A percentile compares a stretch with the other conserved stretches of the same genome.
These are phyloP conservation scores for Linnemannia schmuckeri DNA, from an alignment of 192 early-diverging fungal species.

Conservation along the genomic window DNA sequence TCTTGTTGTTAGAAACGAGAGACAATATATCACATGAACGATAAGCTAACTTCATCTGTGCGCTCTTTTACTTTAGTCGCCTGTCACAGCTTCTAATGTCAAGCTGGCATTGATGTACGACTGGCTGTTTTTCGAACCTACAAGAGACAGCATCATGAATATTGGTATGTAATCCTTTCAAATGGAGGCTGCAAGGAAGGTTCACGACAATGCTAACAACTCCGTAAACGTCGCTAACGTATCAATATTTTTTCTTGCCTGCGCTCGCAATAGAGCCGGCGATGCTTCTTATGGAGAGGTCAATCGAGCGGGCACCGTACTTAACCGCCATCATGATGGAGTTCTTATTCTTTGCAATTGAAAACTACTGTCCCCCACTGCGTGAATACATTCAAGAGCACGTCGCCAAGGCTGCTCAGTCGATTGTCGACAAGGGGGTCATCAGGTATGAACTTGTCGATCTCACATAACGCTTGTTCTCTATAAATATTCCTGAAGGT, in stretches of 20 bases:
- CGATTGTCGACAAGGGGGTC: conserved; percentile 72
- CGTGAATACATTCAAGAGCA: conserved; percentile 61
- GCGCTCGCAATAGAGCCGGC: conserved; percentile 69
- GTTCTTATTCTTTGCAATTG: conserved; percentile 70
- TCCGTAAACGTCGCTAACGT: background rate
- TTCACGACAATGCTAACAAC: background rate
- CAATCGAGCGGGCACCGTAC: conserved; percentile 72
- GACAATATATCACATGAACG: no score
- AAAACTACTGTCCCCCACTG: conserved; percentile 70
- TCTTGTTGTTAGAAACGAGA: background rate
- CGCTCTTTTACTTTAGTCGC: conserved; percentile 50
- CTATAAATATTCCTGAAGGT: no score
- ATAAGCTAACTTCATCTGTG: background rate
- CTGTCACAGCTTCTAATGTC: conserved; percentile 71
- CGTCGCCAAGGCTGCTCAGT: conserved; percentile 69
- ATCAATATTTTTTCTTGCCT: background rate
- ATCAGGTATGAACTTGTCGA: conserved; percentile 62
- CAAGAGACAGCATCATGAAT: conserved; percentile 79
- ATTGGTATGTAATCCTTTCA: conserved; percentile 57
- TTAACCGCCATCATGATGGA: conserved; percentile 78
- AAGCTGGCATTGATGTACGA: conserved; percentile 85
- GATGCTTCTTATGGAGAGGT: conserved; percentile 79
- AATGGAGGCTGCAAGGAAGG: no score
- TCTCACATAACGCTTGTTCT: no score
- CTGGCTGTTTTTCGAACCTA: conserved; percentile 81